These are phyloP conservation scores for Neofusicoccum sp. DNA, from an alignment of 2,329 filamentous ascomycete species.

Conservation along the genomic window DNA sequence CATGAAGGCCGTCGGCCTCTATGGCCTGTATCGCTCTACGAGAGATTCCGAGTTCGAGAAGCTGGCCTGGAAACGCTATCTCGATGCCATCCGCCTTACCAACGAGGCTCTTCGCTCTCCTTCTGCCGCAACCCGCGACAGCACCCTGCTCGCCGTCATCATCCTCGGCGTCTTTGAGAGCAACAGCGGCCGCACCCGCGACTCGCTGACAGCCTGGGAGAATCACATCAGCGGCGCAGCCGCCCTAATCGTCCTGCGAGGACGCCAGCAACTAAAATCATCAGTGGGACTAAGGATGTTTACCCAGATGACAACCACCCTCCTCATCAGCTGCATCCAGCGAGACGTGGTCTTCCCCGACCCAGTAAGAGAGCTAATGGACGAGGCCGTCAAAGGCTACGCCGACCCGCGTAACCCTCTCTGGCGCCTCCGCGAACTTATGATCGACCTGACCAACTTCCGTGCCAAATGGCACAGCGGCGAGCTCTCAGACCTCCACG, in stretches of 20 bases:
- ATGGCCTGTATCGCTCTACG: conserved; percentile 35
- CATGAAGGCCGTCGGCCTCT: conserved; percentile 40
- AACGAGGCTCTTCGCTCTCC: conserved; percentile 35
- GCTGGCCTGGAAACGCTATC: conserved; percentile 36
- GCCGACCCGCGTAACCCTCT: conserved; percentile 7
- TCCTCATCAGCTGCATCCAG: conserved; percentile 25
- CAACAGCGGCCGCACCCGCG: conserved; percentile 31
- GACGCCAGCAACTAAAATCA: conserved; percentile 30
- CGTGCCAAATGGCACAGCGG: not conserved
- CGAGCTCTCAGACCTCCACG: not conserved
- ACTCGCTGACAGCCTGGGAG: conserved; percentile 35
- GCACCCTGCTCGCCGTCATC: conserved; percentile 36
- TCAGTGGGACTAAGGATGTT: conserved; percentile 31
- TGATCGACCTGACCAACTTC: conserved; percentile 15
- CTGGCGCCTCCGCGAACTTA: conserved; percentile 5
- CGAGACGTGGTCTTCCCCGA: conserved; percentile 9
- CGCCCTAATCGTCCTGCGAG: conserved; percentile 36
- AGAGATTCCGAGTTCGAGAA: conserved; percentile 31
- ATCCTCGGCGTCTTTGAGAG: conserved; percentile 39
- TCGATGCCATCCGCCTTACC: conserved; percentile 35
- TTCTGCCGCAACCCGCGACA: conserved; percentile 33
- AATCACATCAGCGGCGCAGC: conserved; percentile 38
- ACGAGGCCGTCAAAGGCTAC: not conserved
- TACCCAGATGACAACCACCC: conserved; percentile 33
- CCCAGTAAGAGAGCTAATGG: conserved; percentile 6